Conservation (phyloP, 2,329 filamentous ascomycete species). For the Stenocarpella maydis region DNA sequence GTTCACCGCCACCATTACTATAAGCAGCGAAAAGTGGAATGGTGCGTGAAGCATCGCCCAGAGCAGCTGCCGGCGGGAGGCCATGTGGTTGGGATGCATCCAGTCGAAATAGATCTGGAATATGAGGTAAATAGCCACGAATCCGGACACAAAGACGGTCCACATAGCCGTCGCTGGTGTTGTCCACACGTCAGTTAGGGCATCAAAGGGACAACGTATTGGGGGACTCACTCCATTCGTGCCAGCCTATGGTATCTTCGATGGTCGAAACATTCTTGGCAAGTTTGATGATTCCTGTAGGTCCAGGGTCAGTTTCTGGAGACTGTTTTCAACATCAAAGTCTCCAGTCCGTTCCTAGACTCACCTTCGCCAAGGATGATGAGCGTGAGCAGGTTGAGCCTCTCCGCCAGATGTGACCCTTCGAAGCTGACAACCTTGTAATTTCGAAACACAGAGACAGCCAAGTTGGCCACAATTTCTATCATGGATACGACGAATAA, state of each 20-base stretch:
- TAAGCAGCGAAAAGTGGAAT: constrained; percentile 68
- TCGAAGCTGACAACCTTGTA: constrained; percentile 68
- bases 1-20: constrained; percentile 68
- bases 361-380: constrained; percentile 70
- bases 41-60: constrained; percentile 68
- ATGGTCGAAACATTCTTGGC: constrained; percentile 21
- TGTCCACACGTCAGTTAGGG: background rate
- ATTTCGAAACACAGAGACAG: constrained; percentile 54
- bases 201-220: too few relatives aligned
- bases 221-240: constrained; percentile 12
- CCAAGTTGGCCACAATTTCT: constrained; percentile 62
- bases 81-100: constrained; percentile 69
- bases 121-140: constrained; percentile 53
- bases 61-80: constrained; percentile 65
- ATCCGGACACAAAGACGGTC: constrained; percentile 37
- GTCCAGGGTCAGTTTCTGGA: background rate
- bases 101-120: constrained; percentile 65
- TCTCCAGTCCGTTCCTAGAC: background rate
- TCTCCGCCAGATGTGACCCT: constrained; percentile 68
- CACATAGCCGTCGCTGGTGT: constrained; percentile 30
- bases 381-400: constrained; percentile 69
- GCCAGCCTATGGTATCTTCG: constrained; percentile 13
- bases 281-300: constrained; percentile 21
- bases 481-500: constrained; percentile 63
- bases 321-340: background rate